Conservation (phyloP, 441 rosid genomes). For the Sinapis alba region DNA sequence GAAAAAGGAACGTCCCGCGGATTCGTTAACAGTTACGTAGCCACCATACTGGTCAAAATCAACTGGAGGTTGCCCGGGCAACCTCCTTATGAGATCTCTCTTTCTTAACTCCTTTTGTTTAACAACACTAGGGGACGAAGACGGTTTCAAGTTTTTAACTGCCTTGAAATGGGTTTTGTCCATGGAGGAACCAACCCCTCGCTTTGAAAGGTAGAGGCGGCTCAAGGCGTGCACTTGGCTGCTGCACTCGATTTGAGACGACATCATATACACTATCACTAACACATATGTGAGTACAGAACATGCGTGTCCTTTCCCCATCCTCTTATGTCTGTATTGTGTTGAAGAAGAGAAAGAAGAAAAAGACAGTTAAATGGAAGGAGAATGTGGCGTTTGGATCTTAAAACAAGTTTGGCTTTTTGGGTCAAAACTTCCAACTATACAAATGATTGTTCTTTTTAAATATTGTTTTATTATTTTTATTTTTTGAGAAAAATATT, state of each 20-base stretch:
- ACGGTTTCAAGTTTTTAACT: constrained; percentile 28
- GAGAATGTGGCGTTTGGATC: constrained; percentile 19
- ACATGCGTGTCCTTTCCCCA: constrained; percentile 34
- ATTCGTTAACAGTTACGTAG: constrained; percentile 63
- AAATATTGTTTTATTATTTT: not conserved
- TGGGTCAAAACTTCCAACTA: constrained; percentile 24
- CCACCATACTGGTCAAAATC: constrained; percentile 73
- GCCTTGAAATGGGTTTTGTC: constrained; percentile 42
- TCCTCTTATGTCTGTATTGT: not conserved
- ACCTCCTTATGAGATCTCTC: constrained; percentile 54
- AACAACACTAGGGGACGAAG: constrained; percentile 4
- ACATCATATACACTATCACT: constrained; percentile 31
- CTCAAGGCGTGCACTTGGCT: constrained; percentile 50
- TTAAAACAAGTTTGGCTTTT: not conserved
- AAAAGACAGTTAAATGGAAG: constrained; percentile 25
- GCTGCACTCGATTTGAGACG: constrained; percentile 40
- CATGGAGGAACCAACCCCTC: constrained; percentile 36
- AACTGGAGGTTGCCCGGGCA: constrained; percentile 76
- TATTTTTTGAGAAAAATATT: not conserved
- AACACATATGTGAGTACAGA: constrained; percentile 23
- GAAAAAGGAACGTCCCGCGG: constrained; percentile 69
- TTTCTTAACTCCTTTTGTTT: constrained; percentile 50
- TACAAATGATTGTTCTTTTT: constrained; percentile 36
- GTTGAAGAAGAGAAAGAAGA: constrained; percentile 11
- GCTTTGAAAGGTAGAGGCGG: constrained; percentile 47